Evolutionary conservation across 441 rosid species (phyloP).

Genomic region (Iberis amara): DNA sequence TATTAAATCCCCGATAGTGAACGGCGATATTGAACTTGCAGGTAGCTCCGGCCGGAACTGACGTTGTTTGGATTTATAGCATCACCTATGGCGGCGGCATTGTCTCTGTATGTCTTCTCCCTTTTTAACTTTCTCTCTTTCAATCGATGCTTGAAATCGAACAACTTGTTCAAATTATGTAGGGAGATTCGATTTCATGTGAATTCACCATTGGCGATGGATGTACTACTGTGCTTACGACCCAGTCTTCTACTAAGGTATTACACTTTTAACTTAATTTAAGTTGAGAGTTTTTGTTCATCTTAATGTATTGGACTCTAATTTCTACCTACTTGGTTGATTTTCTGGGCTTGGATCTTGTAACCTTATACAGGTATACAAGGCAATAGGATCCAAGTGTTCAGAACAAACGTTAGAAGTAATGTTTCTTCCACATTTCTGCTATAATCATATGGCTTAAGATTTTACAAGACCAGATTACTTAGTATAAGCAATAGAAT

Average conservation of each 20-base stretch:
- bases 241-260: constrained; percentile 96
- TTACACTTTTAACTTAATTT: not conserved
- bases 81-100: constrained; percentile 92
- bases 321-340: constrained; percentile 10
- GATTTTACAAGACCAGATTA: not conserved
- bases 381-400: constrained; percentile 68
- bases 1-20: not conserved
- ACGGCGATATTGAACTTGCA: constrained; percentile 29
- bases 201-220: constrained; percentile 59
- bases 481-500: constrained; percentile 1
- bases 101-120: constrained; percentile 55
- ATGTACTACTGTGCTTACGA: constrained; percentile 71
- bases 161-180: constrained; percentile 11
- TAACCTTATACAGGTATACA: constrained; percentile 53
- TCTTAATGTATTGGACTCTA: not conserved
- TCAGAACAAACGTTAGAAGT: constrained; percentile 73
- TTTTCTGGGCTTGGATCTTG: constrained; percentile 9
- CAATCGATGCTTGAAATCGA: not conserved
- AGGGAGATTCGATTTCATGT: constrained; percentile 82
- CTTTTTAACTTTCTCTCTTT: constrained; percentile 20
- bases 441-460: not conserved
- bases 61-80: constrained; percentile 83
- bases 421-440: constrained; percentile 24
- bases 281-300: not conserved
- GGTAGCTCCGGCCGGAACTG: constrained; percentile 68